These are phyloP conservation scores for Encephalitozoon hellem DNA, from an alignment of 371 early-diverging fungal species.

Conservation along the genomic window DNA sequence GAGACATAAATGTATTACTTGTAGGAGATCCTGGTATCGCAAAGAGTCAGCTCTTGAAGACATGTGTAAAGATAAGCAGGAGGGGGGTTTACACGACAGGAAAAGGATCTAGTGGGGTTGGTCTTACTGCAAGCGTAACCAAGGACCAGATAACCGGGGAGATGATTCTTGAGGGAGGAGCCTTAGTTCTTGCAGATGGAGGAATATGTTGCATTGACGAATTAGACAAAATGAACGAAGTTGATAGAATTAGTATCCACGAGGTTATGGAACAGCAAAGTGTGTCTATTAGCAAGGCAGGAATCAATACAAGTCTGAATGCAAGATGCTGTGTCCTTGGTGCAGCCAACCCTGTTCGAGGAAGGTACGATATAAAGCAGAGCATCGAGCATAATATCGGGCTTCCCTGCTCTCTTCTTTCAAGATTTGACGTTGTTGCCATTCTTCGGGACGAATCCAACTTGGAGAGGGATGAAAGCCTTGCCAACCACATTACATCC, in stretches of 20 bases:
- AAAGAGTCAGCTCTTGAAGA: slow-evolving; percentile 69
- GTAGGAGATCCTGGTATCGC: slow-evolving; percentile 76
- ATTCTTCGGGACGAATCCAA: slow-evolving; percentile 80
- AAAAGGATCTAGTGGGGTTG: slow-evolving; percentile 68
- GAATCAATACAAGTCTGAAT: slow-evolving; percentile 94
- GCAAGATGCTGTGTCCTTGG: slow-evolving; percentile 94
- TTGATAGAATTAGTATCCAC: slow-evolving; percentile 85
- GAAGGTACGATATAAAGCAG: slow-evolving; percentile 75
- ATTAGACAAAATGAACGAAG: slow-evolving; percentile 78
- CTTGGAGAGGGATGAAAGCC: slow-evolving; percentile 69
- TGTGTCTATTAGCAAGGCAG: slow-evolving; percentile 95
- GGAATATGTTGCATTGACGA: slow-evolving; percentile 73
- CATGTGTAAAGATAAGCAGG: slow-evolving; percentile 46
- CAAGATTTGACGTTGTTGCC: slow-evolving; percentile 88
- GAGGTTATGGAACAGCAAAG: slow-evolving; percentile 99
- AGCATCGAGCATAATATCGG: slow-evolving; percentile 88
- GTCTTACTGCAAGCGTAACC: slow-evolving; percentile 66
- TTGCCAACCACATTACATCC: slow-evolving; percentile 53
- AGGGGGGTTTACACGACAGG: slow-evolving; percentile 66
- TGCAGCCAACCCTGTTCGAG: slow-evolving; percentile 88
- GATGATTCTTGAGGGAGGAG: slow-evolving; percentile 69
- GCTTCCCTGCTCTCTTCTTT: slow-evolving; percentile 81
- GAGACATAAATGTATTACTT: slow-evolving; percentile 69
- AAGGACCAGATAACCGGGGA: slow-evolving; percentile 68
- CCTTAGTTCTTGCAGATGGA: slow-evolving; percentile 67